Evolutionary conservation across 2,329 filamentous ascomycete genomes (phyloP).

Genomic region (Arthrobotrys sinensis): DNA sequence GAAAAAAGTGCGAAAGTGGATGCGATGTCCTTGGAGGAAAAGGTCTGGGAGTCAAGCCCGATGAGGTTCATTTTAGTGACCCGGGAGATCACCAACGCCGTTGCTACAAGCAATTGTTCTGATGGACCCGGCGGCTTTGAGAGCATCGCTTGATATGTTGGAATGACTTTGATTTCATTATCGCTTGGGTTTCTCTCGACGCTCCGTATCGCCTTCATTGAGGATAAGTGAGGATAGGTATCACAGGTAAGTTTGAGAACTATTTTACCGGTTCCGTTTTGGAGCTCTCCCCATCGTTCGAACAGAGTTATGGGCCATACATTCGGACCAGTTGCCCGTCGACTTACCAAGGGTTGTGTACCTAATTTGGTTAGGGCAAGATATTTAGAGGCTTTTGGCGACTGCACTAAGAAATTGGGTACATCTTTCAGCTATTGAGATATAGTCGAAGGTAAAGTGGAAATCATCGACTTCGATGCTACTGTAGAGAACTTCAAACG

Average conservation of each 20-base stretch:
- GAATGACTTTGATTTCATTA: constrained; percentile 1
- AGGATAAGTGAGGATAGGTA: neutral
- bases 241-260: constrained; percentile 4
- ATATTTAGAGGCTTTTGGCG: neutral
- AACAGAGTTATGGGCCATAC: neutral
- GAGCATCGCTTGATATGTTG: neutral
- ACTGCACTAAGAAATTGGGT: neutral
- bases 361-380: too few species aligned
- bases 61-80: neutral
- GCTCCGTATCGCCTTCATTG: neutral
- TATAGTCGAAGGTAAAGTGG: constrained; percentile 36
- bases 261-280: neutral
- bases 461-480: constrained; percentile 31
- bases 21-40: neutral
- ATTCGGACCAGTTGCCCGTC: neutral
- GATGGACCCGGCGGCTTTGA: neutral
- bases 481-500: constrained; percentile 22
- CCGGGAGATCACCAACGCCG: neutral
- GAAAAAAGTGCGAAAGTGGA: neutral
- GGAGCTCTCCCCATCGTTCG: too few species aligned
- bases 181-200: neutral
- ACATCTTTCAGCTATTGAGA: constrained; percentile 28
- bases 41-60: neutral
- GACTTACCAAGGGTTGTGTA: too few species aligned
- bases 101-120: neutral